Evolutionary conservation across 306 rosid genomes (phyloP), one percentile per base, ranked within the genome.

Genomic region (Ammopiptanthus mongolicus): DNA sequence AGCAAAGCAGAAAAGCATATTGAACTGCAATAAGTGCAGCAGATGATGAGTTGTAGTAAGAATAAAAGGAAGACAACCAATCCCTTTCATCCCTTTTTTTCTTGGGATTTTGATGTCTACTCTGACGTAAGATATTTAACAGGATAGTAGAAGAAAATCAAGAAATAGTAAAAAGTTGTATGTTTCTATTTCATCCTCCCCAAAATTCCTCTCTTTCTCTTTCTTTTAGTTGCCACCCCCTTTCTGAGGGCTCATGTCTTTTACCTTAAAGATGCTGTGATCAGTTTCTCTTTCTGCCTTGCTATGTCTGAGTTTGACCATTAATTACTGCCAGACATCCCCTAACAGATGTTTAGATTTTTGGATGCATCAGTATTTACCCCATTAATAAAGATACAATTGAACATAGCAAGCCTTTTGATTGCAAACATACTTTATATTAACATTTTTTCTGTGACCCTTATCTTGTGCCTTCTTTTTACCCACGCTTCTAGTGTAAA

Each of bases 321-420:
- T 15, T 72, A 44, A 18, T 10, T 55, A 42, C 60, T 56, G 10
- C 31, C 73, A 65, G 34, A 65, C 33, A 39, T 44, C 72, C 42
- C 76, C 25, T 74, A 58, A 19, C 44, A 36, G 57, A 70, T 78
- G 19, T 42, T 50, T 50, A 61, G 58, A 51, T 44, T 51, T 25
- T 63, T 42, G 69, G 39, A 10, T 47, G 21, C 57, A 47, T 37
- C 15, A 37, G 42, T 37, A 36, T 57, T 65, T 56, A 63, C 23
- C 64, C 34, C 34, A 15, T 65, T 23, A 36, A 51, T 53, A 51
- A 39, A 60, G 59, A 68, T 59, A 11, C 53, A 18, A 36, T 34
- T 64, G 69, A 66, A 69, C 61, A 76, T 66, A 31, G 11, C 39
- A 41, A 70, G 37, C 47, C 58, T 46, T 82, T 53, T 56, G 10